Percentiles rank a stretch among this genome's conserved stretches.
These are phyloP conservation scores for Penicillium palitans DNA, from an alignment of 2,329 filamentous ascomycete species.

Conservation along the genomic window DNA sequence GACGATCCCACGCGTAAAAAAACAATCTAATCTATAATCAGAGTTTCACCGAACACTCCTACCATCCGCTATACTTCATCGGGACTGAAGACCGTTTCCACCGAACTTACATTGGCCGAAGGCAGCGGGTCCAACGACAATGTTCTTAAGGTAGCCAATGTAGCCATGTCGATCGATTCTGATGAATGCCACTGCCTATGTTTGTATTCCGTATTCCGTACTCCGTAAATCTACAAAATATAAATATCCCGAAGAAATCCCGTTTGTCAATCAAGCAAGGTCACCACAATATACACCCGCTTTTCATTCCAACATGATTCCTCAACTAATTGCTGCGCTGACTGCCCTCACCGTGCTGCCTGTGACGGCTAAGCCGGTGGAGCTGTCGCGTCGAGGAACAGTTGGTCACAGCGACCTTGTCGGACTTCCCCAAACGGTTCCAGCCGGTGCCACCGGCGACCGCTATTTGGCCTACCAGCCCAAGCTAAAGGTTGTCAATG, in stretches of 20 bases:
- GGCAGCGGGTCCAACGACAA: not conserved
- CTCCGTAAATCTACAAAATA: not conserved
- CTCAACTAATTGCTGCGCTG: not conserved
- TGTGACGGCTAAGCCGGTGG: not conserved
- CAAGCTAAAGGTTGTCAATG: slow-evolving; percentile 55
- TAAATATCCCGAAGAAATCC: not conserved
- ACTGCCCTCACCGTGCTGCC: slow-evolving; percentile 9
- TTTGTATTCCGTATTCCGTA: too few relatives aligned
- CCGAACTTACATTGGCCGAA: not conserved
- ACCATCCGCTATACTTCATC: slow-evolving; percentile 4
- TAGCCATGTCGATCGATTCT: too few relatives aligned
- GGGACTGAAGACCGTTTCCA: not conserved
- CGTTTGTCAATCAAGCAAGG: not conserved
- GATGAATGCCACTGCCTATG: too few relatives aligned
- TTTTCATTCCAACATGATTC: slow-evolving; percentile 10
- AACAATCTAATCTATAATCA: not conserved
- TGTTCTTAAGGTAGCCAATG: not conserved
- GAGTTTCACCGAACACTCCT: not conserved
- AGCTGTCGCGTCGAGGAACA: slow-evolving; percentile 37
- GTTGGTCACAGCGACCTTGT: slow-evolving; percentile 52
- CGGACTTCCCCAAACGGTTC: slow-evolving; percentile 56
- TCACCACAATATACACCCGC: not conserved
- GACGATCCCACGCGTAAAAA: not conserved
- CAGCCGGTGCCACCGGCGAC: slow-evolving; percentile 47
- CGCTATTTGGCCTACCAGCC: slow-evolving; percentile 60